These are phyloP conservation scores for Inosperma sp. DNA, from an alignment of 768 basidiomycete species.

Conservation along the genomic window DNA sequence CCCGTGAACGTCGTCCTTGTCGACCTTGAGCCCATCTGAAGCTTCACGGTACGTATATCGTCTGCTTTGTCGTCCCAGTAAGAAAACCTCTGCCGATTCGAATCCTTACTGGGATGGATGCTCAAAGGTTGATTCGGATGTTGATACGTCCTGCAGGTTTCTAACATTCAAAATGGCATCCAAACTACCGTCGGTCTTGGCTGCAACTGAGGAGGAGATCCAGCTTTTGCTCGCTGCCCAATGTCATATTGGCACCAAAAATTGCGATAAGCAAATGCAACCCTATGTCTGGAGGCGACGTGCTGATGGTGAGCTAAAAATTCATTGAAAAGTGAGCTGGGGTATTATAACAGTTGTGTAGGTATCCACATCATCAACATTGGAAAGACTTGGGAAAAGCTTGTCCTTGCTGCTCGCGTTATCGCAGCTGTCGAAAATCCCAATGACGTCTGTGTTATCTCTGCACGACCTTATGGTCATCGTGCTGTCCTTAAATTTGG, in stretches of 20 bases:
- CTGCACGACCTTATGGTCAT: conserved; percentile 97
- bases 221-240: conserved; percentile 92
- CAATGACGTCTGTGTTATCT: conserved; percentile 96
- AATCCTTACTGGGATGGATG: conserved; percentile 42
- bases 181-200: conserved; percentile 91
- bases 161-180: conserved; percentile 58
- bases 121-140: conserved; percentile 32
- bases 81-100: conserved; percentile 31
- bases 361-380: conserved; percentile 97
- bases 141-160: conserved; percentile 24
- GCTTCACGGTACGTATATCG: conserved; percentile 42
- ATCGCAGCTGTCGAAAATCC: conserved; percentile 98
- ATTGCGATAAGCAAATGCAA: conserved; percentile 99
- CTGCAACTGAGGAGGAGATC: conserved; percentile 96
- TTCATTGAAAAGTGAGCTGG: conserved; percentile 2
- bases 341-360: conserved; percentile 31
- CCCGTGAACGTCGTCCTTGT: conserved; percentile 45
- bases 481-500: conserved; percentile 99
- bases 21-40: conserved; percentile 36
- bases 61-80: conserved; percentile 17
- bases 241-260: conserved; percentile 97
- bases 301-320: conserved; percentile 70
- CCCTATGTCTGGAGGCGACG: conserved; percentile 97
- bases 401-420: conserved; percentile 95
- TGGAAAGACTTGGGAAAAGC: conserved; percentile 99